A percentile compares a stretch with the other conserved stretches of the same genome.
Conservation (phyloP, 2,329 filamentous ascomycete genomes). For the Diplodia seriata region DNA sequence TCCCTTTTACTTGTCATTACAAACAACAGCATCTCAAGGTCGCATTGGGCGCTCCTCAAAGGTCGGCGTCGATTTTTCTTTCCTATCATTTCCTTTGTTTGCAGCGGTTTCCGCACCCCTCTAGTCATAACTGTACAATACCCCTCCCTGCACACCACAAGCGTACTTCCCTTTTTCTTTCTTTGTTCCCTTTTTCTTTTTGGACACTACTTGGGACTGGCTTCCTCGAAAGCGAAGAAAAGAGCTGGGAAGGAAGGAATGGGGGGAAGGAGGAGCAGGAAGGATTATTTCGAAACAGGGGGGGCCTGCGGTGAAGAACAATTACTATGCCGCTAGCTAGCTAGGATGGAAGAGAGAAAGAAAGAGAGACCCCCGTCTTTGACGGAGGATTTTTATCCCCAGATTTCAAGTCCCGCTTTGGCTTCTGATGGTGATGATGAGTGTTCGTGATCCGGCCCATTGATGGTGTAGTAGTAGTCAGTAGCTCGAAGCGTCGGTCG, state of each 20-base stretch:
- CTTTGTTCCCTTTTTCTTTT: background rate
- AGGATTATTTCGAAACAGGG: background rate
- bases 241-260: background rate
- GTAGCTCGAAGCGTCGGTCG: background rate
- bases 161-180: background rate
- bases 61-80: background rate
- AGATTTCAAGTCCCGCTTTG: background rate
- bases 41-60: background rate
- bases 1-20: background rate
- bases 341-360: background rate
- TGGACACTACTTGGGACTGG: conserved; percentile 9
- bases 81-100: background rate
- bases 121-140: background rate
- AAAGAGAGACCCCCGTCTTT: conserved; percentile 2
- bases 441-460: background rate
- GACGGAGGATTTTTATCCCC: conserved; percentile 2
- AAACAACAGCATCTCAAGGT: conserved; percentile 10
- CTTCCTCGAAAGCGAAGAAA: conserved; percentile 1
- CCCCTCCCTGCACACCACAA: background rate
- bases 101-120: background rate
- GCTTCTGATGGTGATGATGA: background rate
- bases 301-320: background rate
- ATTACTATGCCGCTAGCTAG: background rate
- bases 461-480: background rate
- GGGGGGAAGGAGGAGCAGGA: background rate